A percentile compares a stretch with the other conserved stretches of the same genome.
phyloP scores from a whole-genome alignment of 345 rosid genomes.

The Euphorbia pulcherrima region DNA sequence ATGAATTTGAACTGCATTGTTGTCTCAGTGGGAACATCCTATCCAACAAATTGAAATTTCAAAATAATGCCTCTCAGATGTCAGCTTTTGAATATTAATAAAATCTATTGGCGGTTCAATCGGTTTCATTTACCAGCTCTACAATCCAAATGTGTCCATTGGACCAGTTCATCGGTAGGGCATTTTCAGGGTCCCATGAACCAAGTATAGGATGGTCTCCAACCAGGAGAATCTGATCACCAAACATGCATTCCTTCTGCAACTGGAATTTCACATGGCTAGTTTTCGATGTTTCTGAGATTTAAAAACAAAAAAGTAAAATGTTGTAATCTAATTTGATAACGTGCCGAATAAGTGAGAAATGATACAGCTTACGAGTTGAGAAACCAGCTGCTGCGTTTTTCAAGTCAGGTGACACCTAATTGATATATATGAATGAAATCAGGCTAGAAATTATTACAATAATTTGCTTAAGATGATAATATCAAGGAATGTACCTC shows the following conservation, averaged over 20 bases:
- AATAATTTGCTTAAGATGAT: not conserved
- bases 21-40: conserved; percentile 23
- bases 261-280: conserved; percentile 32
- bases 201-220: conserved; percentile 31
- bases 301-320: not conserved
- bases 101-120: no score
- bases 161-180: conserved; percentile 33
- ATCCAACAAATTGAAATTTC: not conserved
- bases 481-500: conserved; percentile 8
- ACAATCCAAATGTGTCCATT: conserved; percentile 32
- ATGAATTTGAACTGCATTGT: conserved; percentile 34
- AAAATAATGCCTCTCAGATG: no score
- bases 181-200: conserved; percentile 27
- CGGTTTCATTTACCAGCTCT: conserved; percentile 26
- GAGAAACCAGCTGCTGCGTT: not conserved
- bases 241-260: conserved; percentile 27
- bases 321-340: not conserved
- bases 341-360: not conserved
- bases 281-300: conserved; percentile 20
- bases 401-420: conserved; percentile 11
- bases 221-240: conserved; percentile 26
- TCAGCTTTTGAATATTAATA: no score
- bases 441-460: not conserved
- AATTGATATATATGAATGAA: conserved; percentile 9
- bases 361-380: not conserved